phyloP scores from a whole-genome alignment of 768 basidiomycete species.

The Leucosporidium creatinivorum region DNA sequence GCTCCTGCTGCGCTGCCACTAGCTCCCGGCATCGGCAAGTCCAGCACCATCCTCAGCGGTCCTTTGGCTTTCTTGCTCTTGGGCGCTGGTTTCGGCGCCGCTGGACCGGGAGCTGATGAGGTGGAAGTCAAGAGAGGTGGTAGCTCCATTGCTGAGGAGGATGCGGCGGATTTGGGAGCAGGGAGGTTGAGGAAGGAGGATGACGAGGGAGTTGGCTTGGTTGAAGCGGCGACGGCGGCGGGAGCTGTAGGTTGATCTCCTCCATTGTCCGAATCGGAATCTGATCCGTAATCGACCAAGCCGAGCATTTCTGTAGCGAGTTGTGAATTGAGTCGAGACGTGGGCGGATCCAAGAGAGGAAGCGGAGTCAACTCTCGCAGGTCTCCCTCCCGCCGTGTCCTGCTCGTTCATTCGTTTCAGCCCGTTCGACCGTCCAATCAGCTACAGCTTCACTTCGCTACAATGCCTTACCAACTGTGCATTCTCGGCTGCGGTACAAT shows the following conservation, averaged over 20 bases:
- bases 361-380: too few relatives aligned
- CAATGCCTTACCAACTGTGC: constrained; percentile 34
- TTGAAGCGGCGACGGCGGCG: neutral
- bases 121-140: neutral
- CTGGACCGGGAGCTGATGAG: neutral
- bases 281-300: constrained; percentile 38
- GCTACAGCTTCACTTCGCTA: neutral
- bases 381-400: too few relatives aligned
- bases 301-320: constrained; percentile 41
- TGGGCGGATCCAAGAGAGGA: too few relatives aligned
- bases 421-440: too few relatives aligned
- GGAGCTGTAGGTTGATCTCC: neutral
- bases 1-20: neutral
- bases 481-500: constrained; percentile 89
- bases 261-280: constrained; percentile 25
- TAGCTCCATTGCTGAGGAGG: neutral
- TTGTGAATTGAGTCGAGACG: constrained; percentile 1
- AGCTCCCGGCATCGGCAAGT: constrained; percentile 14
- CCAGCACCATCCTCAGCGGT: constrained; percentile 27
- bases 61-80: constrained; percentile 25
- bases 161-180: constrained; percentile 6
- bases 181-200: constrained; percentile 23
- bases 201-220: neutral
- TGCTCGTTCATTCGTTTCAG: too few relatives aligned
- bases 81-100: neutral